phyloP scores from a whole-genome alignment of 805 yeast species.

The Sugiyamaella mastotermitis region DNA sequence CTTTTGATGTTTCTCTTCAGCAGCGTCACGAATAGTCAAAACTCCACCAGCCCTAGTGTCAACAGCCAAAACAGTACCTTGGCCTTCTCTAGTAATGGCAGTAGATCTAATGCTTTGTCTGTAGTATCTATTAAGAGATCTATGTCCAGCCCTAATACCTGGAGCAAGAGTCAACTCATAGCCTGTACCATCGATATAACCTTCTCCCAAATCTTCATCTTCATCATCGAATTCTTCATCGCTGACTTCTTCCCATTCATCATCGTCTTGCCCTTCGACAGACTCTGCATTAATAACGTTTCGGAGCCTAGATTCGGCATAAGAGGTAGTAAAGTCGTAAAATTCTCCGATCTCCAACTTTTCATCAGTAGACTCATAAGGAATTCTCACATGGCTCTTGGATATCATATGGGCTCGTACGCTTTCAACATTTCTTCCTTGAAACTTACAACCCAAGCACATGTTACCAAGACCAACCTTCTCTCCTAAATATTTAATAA shows the following conservation, averaged over 20 bases:
- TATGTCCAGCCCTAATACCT: conserved; percentile 76
- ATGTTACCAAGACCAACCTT: conserved; percentile 77
- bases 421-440: conserved; percentile 79
- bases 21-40: conserved; percentile 28
- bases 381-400: conserved; percentile 83
- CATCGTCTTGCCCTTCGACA: conserved; percentile 32
- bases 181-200: conserved; percentile 50
- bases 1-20: conserved; percentile 43
- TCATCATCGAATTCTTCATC: conserved; percentile 23
- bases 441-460: conserved; percentile 76
- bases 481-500: conserved; percentile 70
- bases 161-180: conserved; percentile 67
- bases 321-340: conserved; percentile 75
- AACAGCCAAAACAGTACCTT: conserved; percentile 68
- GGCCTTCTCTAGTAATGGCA: conserved; percentile 52
- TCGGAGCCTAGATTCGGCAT: conserved; percentile 32
- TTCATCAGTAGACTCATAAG: conserved; percentile 79
- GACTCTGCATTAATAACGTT: conserved; percentile 27
- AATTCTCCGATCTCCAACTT: conserved; percentile 68
- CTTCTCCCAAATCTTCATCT: conserved; percentile 27
- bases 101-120: conserved; percentile 57
- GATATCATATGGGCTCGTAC: conserved; percentile 82
- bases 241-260: conserved; percentile 32
- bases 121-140: conserved; percentile 65
- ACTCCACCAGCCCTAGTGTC: conserved; percentile 37